phyloP scores from a whole-genome alignment of 2,329 filamentous ascomycete genomes.

The Penicillium sclerotiorum region DNA sequence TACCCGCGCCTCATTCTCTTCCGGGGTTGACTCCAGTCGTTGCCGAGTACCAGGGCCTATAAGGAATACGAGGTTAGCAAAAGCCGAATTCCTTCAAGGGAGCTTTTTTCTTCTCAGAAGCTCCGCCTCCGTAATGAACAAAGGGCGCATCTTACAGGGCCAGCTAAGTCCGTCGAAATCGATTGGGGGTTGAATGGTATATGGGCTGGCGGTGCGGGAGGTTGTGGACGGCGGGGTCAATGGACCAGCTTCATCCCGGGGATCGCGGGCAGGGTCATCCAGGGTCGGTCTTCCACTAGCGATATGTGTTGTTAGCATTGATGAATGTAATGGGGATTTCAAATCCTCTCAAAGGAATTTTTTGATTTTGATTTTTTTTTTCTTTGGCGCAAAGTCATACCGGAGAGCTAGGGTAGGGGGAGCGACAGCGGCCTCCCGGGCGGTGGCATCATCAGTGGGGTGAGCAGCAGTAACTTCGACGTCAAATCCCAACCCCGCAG shows the following conservation, averaged over 20 bases:
- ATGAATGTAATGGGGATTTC: neutral
- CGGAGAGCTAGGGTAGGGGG: constrained; percentile 25
- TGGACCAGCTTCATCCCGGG: constrained; percentile 54
- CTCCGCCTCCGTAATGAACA: neutral
- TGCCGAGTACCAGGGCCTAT: constrained; percentile 51
- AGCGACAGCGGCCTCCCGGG: constrained; percentile 12
- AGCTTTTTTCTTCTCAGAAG: neutral
- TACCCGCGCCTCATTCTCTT: constrained; percentile 60
- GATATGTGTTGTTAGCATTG: constrained; percentile 7
- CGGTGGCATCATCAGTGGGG: constrained; percentile 20
- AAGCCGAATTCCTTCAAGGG: too few species aligned
- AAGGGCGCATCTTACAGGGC: constrained; percentile 48
- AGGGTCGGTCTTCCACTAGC: constrained; percentile 33
- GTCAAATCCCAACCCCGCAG: constrained; percentile 32
- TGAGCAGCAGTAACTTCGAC: constrained; percentile 14
- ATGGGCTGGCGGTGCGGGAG: constrained; percentile 55
- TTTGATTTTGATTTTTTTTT: too few species aligned
- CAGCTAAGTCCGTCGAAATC: constrained; percentile 57
- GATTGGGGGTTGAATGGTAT: constrained; percentile 53
- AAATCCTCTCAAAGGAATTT: too few species aligned
- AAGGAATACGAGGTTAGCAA: neutral
- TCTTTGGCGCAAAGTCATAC: constrained; percentile 30
- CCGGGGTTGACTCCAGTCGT: constrained; percentile 59
- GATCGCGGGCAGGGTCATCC: constrained; percentile 56
- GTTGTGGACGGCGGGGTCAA: constrained; percentile 55